A percentile compares a stretch with the other conserved stretches of the same genome.
These are phyloP conservation scores for Oldenlandia corymbosa DNA, from an alignment of 257 asterid genomes.

Conservation along the genomic window DNA sequence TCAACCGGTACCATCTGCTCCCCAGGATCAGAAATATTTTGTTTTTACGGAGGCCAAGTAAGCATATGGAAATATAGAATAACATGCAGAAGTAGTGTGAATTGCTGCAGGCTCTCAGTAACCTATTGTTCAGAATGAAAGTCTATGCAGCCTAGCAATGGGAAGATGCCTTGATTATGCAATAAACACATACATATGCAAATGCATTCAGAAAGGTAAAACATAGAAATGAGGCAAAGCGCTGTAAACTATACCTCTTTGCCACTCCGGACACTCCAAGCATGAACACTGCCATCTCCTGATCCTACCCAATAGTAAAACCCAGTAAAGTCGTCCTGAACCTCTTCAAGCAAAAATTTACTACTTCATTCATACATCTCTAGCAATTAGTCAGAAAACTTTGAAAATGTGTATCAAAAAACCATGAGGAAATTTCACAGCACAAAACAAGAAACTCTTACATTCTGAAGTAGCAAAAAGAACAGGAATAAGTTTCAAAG, in stretches of 20 bases:
- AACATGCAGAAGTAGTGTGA: neutral
- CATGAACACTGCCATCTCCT: constrained; percentile 92
- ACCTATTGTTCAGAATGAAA: neutral
- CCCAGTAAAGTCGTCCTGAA: constrained; percentile 6
- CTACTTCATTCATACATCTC: too few species aligned
- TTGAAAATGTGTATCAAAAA: too few species aligned
- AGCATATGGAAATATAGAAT: neutral
- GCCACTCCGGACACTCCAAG: constrained; percentile 93
- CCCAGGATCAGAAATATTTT: neutral
- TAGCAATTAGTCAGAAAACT: too few species aligned
- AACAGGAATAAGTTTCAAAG: too few species aligned
- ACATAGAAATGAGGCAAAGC: constrained; percentile 7
- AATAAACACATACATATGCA: neutral
- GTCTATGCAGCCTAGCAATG: neutral
- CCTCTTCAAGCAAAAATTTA: too few species aligned
- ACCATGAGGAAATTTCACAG: neutral
- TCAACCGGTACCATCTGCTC: neutral
- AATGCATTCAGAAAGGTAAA: neutral
- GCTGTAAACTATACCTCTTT: constrained; percentile 81
- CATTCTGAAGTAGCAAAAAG: too few species aligned
- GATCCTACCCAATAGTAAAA: constrained; percentile 61
- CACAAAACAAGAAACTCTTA: neutral
- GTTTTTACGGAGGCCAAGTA: neutral
- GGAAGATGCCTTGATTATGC: neutral
- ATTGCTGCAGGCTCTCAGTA: neutral